Base-by-base conservation (phyloP, 2,329 filamentous ascomycete species). In the Botrytis cinerea region DNA sequence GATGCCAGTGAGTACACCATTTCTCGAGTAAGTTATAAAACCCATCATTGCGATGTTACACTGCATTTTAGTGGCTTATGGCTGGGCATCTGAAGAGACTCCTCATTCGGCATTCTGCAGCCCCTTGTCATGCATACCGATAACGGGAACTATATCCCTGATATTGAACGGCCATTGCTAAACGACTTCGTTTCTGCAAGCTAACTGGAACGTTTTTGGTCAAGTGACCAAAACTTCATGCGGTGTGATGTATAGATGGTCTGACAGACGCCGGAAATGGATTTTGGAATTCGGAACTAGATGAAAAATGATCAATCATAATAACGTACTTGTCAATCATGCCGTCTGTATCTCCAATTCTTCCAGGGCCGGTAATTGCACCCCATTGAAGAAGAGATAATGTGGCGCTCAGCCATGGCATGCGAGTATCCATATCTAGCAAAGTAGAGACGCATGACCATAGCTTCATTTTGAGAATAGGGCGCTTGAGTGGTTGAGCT, bases 321-420 rank as follows among this genome's bases (percentile, higher is more conserved):
- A 54, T 66, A 75, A 80, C 80, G 79, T 90, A 98, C 95, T 94
- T 97, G 86, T 98, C 95, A 83, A 98, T 85, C 82, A 90, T 87
- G 76, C 94, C 91, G 82, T 97, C 88, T 43, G 92, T 89, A 79
- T 88, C 87, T 81, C 92, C 94, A 76, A 97, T 83, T 83, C 84
- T 88, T 79, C 94, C 93, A 76, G 93, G 93, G 38, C 94, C 93
- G 79, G 86, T 85, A 80, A 95, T 83, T 79, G 90, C 87, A 77
- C 90, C 86, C 86, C 92, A 91, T 83, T 96, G 93, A 77, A 92
- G 82, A 82, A 97, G 88, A 73, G 92, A 92, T 74, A 96, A 82
- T 78, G 89, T 85, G 80, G 93, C 93, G 80, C 87, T 87, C 73
- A 97, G 87, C 95, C 95, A 98, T 76, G 95, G 95, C 94, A 97